These are phyloP conservation scores for Vittaforma corneae DNA, from an alignment of 371 early-diverging fungal species.

Conservation along the genomic window DNA sequence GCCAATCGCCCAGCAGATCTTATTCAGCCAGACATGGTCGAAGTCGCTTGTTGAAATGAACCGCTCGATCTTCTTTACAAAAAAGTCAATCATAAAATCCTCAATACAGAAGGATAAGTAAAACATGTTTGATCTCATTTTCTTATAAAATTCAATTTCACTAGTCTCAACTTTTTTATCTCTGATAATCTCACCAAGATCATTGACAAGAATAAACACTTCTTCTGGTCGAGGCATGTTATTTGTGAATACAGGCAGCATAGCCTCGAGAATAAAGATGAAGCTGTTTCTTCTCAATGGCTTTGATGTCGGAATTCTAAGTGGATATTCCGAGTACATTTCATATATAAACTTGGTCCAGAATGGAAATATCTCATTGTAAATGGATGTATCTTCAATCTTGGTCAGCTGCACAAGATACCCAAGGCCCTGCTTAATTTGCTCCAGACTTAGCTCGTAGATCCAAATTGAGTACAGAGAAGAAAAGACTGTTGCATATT, in stretches of 20 bases:
- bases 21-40: slow-evolving; percentile 79
- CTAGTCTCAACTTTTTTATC: slow-evolving; percentile 93
- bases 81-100: slow-evolving; percentile 42
- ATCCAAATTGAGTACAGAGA: slow-evolving; percentile 26
- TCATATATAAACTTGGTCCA: slow-evolving; percentile 45
- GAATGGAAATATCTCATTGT: slow-evolving; percentile 28
- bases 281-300: slow-evolving; percentile 45
- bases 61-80: slow-evolving; percentile 28
- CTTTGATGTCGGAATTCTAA: slow-evolving; percentile 8
- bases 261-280: slow-evolving; percentile 28
- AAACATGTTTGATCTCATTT: slow-evolving; percentile 65
- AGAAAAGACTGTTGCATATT: slow-evolving; percentile 27
- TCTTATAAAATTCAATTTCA: slow-evolving; percentile 86
- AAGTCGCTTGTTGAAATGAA: slow-evolving; percentile 5
- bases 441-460: slow-evolving; percentile 9
- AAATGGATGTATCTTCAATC: slow-evolving; percentile 42
- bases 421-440: slow-evolving; percentile 16
- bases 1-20: slow-evolving; percentile 95
- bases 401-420: slow-evolving; percentile 30
- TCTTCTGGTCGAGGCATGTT: slow-evolving; percentile 60
- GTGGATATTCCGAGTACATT: slow-evolving; percentile 48
- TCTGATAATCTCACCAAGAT: slow-evolving; percentile 95
- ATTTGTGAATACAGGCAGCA: slow-evolving; percentile 41
- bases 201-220: slow-evolving; percentile 93
- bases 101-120: slow-evolving; percentile 43